These are phyloP conservation scores for Pisolithus orientalis DNA, from an alignment of 768 basidiomycete species.

Conservation along the genomic window DNA sequence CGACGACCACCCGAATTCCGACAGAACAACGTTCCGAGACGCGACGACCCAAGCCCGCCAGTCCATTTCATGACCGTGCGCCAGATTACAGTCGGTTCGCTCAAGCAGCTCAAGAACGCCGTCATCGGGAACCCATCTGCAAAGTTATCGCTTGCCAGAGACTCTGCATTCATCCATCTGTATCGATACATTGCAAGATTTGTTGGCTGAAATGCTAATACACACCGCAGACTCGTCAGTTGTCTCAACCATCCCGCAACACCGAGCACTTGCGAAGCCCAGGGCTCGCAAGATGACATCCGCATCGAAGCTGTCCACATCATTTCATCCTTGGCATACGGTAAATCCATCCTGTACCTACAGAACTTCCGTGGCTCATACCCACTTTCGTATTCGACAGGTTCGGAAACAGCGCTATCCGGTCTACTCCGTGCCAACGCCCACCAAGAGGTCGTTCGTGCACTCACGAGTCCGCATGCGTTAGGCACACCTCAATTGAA, in stretches of 20 bases:
- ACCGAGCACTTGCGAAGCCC: conserved; percentile 24
- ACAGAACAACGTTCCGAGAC: not conserved
- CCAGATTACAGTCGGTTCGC: conserved; percentile 24
- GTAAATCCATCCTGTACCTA: conserved; percentile 23
- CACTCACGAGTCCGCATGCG: conserved; percentile 40
- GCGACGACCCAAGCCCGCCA: not conserved
- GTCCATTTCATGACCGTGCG: conserved; percentile 22
- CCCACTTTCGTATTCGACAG: conserved; percentile 22
- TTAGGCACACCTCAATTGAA: conserved; percentile 36
- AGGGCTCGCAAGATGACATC: conserved; percentile 42
- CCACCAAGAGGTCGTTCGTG: conserved; percentile 53
- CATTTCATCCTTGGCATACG: conserved; percentile 67
- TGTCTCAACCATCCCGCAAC: conserved; percentile 42
- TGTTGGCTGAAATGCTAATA: not conserved
- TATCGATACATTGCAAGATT: conserved; percentile 22
- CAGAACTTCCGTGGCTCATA: no score
- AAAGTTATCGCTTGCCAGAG: conserved; percentile 52
- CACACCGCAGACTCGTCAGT: conserved; percentile 47
- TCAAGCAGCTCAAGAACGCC: conserved; percentile 67
- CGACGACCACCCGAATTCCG: not conserved
- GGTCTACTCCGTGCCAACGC: conserved; percentile 54
- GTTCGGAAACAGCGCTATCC: conserved; percentile 55
- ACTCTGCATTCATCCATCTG: conserved; percentile 51
- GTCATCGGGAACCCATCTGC: conserved; percentile 78
- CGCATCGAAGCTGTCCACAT: conserved; percentile 72